A percentile compares a stretch with the other conserved stretches of the same genome.
phyloP scores from a whole-genome alignment of 768 basidiomycete genomes.

The Sarcodon sp. region DNA sequence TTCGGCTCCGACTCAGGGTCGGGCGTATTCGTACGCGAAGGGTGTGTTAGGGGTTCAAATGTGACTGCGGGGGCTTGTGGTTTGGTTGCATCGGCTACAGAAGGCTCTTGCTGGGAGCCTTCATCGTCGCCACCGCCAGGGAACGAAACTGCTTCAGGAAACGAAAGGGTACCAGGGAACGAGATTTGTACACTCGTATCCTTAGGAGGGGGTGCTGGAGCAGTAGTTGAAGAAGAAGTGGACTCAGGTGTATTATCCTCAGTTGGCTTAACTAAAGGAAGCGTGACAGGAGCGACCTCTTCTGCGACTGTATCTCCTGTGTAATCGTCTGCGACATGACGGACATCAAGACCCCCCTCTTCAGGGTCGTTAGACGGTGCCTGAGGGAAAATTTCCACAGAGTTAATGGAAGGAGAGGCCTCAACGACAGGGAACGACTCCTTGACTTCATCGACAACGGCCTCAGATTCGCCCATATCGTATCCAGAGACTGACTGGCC shows the following conservation, averaged over 20 bases:
- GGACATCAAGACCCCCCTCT: conserved; percentile 2
- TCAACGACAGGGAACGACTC: conserved; percentile 2
- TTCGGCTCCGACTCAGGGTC: conserved; percentile 66
- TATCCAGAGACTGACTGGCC: conserved; percentile 33
- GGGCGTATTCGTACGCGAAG: conserved; percentile 60
- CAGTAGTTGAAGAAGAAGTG: too few species aligned
- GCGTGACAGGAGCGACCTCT: conserved; percentile 6
- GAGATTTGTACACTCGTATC: too few species aligned
- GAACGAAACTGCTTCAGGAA: conserved; percentile 21
- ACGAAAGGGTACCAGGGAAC: conserved; percentile 12
- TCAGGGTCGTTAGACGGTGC: background rate
- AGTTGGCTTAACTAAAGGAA: conserved; percentile 5
- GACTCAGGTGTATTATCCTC: too few species aligned
- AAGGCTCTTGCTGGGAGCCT: conserved; percentile 18
- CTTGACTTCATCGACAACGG: conserved; percentile 2
- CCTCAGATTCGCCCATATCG: conserved; percentile 20
- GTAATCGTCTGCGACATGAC: conserved; percentile 1
- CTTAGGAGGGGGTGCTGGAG: too few species aligned
- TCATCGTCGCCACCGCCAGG: conserved; percentile 17
- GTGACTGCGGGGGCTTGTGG: conserved; percentile 38
- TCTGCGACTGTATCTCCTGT: conserved; percentile 8
- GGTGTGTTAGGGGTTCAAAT: conserved; percentile 46
- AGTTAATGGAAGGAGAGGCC: conserved; percentile 3
- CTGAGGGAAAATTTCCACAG: conserved; percentile 4
- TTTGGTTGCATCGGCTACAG: conserved; percentile 11